These are phyloP conservation scores for Thuidium tamariscinum DNA, from an alignment of 225 moss, liverwort and hornwort genomes.

Conservation along the genomic window DNA sequence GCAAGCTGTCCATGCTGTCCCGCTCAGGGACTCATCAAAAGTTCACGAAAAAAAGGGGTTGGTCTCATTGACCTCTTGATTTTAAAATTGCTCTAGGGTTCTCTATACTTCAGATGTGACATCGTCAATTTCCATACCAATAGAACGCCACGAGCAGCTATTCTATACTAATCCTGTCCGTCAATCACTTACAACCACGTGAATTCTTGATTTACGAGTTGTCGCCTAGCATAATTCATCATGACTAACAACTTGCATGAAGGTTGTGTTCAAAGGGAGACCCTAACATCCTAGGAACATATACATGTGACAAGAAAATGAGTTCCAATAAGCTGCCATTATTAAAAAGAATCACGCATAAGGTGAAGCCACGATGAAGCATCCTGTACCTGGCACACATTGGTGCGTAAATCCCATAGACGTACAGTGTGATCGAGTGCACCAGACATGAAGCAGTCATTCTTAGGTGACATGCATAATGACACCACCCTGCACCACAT, in stretches of 20 bases:
- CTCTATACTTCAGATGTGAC: not conserved
- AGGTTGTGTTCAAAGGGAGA: not conserved
- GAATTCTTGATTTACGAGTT: not conserved
- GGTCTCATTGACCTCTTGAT: not conserved
- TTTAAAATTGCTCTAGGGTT: not conserved
- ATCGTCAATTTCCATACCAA: not conserved
- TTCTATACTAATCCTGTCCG: not conserved
- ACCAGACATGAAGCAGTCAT: slow-evolving; percentile 97
- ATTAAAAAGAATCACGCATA: not conserved
- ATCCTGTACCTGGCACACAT: slow-evolving; percentile 78
- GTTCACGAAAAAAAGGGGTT: not conserved
- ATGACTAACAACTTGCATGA: not conserved
- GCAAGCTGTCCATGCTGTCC: not conserved
- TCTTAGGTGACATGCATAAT: slow-evolving; percentile 98
- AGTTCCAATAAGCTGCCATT: not conserved
- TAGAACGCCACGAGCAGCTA: not conserved
- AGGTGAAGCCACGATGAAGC: not conserved
- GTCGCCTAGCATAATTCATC: not conserved
- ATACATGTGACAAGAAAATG: not conserved
- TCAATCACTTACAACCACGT: not conserved
- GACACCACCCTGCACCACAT: slow-evolving; percentile 83
- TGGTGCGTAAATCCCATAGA: slow-evolving; percentile 86
- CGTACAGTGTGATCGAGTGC: slow-evolving; percentile 93
- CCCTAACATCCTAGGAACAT: not conserved
- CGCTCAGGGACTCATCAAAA: not conserved